Percentiles rank a stretch among this genome's conserved stretches.
Conservation (phyloP, 2,329 filamentous ascomycete species). For the Diplocarpon rosae region DNA sequence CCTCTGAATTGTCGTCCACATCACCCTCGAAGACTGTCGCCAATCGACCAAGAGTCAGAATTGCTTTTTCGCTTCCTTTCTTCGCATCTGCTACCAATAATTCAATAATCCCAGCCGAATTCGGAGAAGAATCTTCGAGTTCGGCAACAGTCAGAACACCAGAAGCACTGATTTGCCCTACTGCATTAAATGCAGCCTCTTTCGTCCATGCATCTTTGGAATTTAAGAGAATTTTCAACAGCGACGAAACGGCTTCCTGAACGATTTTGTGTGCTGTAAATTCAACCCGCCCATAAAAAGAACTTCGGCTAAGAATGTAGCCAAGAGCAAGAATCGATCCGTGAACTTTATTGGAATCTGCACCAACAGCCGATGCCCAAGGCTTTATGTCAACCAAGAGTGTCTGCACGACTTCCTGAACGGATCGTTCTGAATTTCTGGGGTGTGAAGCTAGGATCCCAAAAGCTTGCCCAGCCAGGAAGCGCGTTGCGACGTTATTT, state of each 20-base stretch:
- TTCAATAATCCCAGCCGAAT: conserved; percentile 36
- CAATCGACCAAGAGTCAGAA: conserved; percentile 68
- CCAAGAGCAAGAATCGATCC: conserved; percentile 48
- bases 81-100: conserved; percentile 60
- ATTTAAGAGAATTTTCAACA: conserved; percentile 41
- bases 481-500: conserved; percentile 59
- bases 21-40: conserved; percentile 48
- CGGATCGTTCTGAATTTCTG: conserved; percentile 30
- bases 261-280: conserved; percentile 29
- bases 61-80: conserved; percentile 70
- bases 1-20: conserved; percentile 25
- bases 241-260: conserved; percentile 31
- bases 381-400: conserved; percentile 36
- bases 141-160: conserved; percentile 32
- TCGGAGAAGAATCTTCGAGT: conserved; percentile 16
- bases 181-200: conserved; percentile 43
- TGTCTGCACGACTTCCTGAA: conserved; percentile 33
- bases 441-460: conserved; percentile 68
- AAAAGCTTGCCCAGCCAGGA: conserved; percentile 56
- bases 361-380: conserved; percentile 47
- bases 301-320: conserved; percentile 45
- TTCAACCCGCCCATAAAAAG: conserved; percentile 35
- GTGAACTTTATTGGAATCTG: conserved; percentile 45
- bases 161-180: conserved; percentile 53
- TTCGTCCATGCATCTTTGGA: conserved; percentile 45